Percentiles rank a stretch among this genome's conserved stretches.
Evolutionary conservation across 129 eudicot species (phyloP).

Genomic region (Lactuca sativa): DNA sequence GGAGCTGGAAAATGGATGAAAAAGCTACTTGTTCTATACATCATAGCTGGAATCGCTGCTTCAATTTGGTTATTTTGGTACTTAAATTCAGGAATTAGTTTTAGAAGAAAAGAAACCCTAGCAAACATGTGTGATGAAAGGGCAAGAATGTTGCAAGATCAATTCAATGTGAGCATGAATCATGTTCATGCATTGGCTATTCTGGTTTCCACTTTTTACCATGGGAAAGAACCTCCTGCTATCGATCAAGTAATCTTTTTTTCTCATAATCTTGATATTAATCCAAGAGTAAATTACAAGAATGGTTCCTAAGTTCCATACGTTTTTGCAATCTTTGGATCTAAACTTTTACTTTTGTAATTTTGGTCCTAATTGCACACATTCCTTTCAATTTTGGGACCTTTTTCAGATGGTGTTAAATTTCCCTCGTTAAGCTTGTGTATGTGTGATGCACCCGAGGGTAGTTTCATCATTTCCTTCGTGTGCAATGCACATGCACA

Average conservation of each 20-base stretch:
- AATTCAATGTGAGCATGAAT: conserved; percentile 94
- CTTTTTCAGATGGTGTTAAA: not conserved
- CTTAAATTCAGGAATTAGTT: conserved; percentile 40
- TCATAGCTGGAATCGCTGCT: conserved; percentile 43
- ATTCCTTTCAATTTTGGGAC: not conserved
- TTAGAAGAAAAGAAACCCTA: conserved; percentile 67
- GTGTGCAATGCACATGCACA: not conserved
- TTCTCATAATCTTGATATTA: not conserved
- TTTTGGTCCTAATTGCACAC: not conserved
- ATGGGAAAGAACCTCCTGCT: conserved; percentile 79
- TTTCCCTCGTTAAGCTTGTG: not conserved
- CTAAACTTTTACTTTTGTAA: not conserved
- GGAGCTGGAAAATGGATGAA: conserved; percentile 65
- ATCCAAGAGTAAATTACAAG: not conserved
- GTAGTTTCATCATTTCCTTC: not conserved
- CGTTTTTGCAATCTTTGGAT: not conserved
- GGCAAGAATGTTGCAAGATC: conserved; percentile 95
- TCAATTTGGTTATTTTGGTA: conserved; percentile 59
- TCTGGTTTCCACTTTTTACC: conserved; percentile 84
- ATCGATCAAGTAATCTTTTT: conserved; percentile 65
- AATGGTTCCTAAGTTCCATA: not conserved
- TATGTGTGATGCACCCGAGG: not conserved
- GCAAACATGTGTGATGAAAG: conserved; percentile 91
- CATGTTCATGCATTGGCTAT: conserved; percentile 88
- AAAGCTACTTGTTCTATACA: conserved; percentile 48